Conservation (phyloP, 768 basidiomycete species). For the Lactarius vividus region DNA sequence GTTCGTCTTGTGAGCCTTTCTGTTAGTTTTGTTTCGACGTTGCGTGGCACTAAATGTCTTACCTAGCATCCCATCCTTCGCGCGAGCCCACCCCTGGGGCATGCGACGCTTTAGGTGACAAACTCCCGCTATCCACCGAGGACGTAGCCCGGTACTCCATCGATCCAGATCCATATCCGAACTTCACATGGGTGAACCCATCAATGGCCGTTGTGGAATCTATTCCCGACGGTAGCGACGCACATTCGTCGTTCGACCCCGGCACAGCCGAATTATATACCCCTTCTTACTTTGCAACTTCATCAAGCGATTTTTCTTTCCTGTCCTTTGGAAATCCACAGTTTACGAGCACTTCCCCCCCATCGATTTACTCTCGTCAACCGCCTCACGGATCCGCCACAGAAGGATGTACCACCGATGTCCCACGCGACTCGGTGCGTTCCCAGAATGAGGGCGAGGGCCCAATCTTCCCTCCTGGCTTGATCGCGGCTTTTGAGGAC, state of each 20-base stretch:
- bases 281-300: background rate
- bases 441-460: constrained; percentile 6
- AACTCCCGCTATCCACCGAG: background rate
- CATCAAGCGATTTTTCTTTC: background rate
- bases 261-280: background rate
- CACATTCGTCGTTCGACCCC: background rate
- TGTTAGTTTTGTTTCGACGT: background rate
- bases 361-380: constrained; percentile 1
- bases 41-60: background rate
- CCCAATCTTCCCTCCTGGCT: background rate
- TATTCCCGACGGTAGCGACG: background rate
- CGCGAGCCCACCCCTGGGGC: background rate
- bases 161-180: background rate
- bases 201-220: constrained; percentile 6
- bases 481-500: constrained; percentile 2
- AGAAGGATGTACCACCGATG: background rate
- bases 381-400: background rate
- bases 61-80: background rate
- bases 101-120: background rate
- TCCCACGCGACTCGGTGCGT: background rate
- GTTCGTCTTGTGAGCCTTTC: constrained; percentile 3
- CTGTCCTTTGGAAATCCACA: background rate
- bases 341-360: background rate
- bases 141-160: background rate
- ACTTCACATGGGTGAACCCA: constrained; percentile 16